These are phyloP conservation scores for Cryptococcus sp. DNA, from an alignment of 1,284 basidiomycete genomes.

Conservation along the genomic window DNA sequence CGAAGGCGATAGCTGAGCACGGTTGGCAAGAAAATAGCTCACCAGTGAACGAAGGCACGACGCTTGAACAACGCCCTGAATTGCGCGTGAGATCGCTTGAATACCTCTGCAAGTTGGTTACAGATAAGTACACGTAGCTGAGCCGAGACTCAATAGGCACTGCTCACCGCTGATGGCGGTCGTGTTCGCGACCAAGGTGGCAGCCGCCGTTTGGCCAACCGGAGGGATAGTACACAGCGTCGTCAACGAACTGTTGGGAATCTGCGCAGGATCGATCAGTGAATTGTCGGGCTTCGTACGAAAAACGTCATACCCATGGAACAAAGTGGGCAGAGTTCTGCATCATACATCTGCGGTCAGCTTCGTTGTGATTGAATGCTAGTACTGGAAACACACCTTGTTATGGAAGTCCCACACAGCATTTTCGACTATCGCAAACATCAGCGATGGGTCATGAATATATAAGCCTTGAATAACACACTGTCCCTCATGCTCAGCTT, in stretches of 20 bases:
- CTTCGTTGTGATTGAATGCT: not conserved
- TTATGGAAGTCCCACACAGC: conserved; percentile 47
- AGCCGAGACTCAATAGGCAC: not conserved
- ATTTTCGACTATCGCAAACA: conserved; percentile 32
- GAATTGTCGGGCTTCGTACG: not conserved
- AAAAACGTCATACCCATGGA: conserved; percentile 32
- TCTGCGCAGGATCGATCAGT: conserved; percentile 20
- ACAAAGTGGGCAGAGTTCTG: conserved; percentile 47
- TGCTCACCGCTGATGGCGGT: conserved; percentile 69
- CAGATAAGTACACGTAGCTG: not conserved
- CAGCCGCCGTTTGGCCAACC: conserved; percentile 74
- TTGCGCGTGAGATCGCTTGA: conserved; percentile 77
- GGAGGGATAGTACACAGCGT: conserved; percentile 79
- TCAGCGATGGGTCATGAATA: conserved; percentile 5
- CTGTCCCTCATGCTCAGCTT: conserved; percentile 48
- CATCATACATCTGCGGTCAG: not conserved
- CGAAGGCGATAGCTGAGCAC: not conserved
- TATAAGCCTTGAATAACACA: conserved; percentile 13
- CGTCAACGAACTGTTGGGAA: conserved; percentile 47
- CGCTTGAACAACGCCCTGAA: conserved; percentile 69
- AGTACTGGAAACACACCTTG: conserved; percentile 26
- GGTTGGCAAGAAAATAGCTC: not conserved
- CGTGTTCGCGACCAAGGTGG: conserved; percentile 77
- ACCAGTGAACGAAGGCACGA: conserved; percentile 80
- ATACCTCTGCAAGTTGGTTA: conserved; percentile 63